Base-by-base conservation (phyloP, 1,284 basidiomycete species). In the Porogramme epimiltina region DNA sequence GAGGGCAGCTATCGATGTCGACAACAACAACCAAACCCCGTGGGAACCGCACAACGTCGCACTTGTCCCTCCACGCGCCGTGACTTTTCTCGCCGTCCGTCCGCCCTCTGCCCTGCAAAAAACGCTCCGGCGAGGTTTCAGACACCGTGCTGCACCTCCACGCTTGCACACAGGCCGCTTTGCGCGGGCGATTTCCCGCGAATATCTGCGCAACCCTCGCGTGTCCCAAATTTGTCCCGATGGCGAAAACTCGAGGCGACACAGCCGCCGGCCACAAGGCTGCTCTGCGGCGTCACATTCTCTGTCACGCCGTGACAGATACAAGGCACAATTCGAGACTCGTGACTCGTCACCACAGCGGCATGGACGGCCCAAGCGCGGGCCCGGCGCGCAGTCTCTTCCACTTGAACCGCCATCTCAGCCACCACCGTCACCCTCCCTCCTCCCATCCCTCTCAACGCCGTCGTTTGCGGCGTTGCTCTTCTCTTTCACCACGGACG, bases 11-110 rank as follows among this genome's bases (percentile, higher is more conserved):
- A 62, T 59, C 55, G 62, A 61, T 55, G 59, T 62, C 51, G 56
- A 57, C 54, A 61, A 60, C 58, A 51, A 62, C 63, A 60, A 63
- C 53, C 55, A 61, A 62, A 63, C 60, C 55, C 60, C 64, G 64
- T 66, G 64, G 61, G 64, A 66, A 64, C 50, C 22, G 49, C 26
- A 18, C 13, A 47, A 33, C 38, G 54, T 47, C 54, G 48, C 53
- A 53, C 52, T 53, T 56, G 47, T 52, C 50, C 47, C 54, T 47
- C 49, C 52, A 54, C 60, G 55, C 58, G 46, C 41, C 45, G 39
- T 54, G 49, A 51, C 50, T 47, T 47, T 54, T 43, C 43, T 53
- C 47, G 45, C 49, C 51, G 20, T 49, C 39, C 33, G 22, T 18
- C 34, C 9, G 34, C 16, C 34, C 9, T 37, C 34, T 9, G 13